phyloP scores from a whole-genome alignment of 2,329 filamentous ascomycete genomes.

The Akanthomyces lecanii region DNA sequence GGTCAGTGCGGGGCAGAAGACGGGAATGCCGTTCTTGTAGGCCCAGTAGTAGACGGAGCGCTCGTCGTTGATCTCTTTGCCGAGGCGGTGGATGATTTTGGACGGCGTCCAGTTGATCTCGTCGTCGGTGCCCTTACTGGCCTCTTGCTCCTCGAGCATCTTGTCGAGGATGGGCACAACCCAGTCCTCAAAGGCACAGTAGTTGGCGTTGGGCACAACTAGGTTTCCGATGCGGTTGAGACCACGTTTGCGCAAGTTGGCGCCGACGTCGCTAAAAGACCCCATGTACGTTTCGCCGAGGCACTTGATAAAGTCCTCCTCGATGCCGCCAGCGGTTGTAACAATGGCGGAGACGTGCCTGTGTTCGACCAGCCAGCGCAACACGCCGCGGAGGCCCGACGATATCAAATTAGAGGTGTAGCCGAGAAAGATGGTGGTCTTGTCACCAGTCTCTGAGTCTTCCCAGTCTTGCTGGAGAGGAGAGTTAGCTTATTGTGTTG shows the following conservation, averaged over 20 bases:
- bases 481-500: neutral
- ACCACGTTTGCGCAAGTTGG: slow-evolving; percentile 74
- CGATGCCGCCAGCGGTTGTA: slow-evolving; percentile 89
- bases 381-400: slow-evolving; percentile 83
- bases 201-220: slow-evolving; percentile 89
- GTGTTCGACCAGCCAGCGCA: slow-evolving; percentile 91
- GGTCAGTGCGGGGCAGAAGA: slow-evolving; percentile 94
- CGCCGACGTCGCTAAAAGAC: slow-evolving; percentile 73
- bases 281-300: slow-evolving; percentile 91
- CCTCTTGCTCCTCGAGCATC: slow-evolving; percentile 92
- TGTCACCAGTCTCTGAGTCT: slow-evolving; percentile 71
- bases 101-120: slow-evolving; percentile 89
- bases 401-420: slow-evolving; percentile 98
- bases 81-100: slow-evolving; percentile 83
- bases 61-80: slow-evolving; percentile 91
- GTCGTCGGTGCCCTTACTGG: slow-evolving; percentile 62
- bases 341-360: slow-evolving; percentile 90
- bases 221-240: slow-evolving; percentile 96
- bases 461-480: slow-evolving; percentile 63
- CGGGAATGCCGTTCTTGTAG: slow-evolving; percentile 91
- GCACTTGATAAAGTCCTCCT: slow-evolving; percentile 98
- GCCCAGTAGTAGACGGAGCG: slow-evolving; percentile 95
- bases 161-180: slow-evolving; percentile 88
- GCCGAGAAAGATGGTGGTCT: slow-evolving; percentile 91
- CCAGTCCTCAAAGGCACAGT: slow-evolving; percentile 98